phyloP scores from a whole-genome alignment of 352 stramenopile species.

The Globisporangium apiculatum region DNA sequence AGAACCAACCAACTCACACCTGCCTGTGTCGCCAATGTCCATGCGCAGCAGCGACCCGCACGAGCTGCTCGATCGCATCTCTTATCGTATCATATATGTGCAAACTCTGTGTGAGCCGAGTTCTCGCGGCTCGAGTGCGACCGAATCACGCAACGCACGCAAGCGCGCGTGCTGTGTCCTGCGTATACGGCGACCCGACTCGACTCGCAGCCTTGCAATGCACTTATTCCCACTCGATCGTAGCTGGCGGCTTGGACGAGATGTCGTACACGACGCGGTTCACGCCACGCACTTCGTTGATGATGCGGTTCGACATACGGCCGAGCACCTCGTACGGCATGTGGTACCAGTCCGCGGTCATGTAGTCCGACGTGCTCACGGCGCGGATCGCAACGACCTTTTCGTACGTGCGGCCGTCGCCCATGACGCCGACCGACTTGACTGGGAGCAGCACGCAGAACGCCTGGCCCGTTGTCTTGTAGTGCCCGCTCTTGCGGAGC shows the following conservation, averaged over 20 bases:
- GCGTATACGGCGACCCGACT: too few relatives aligned
- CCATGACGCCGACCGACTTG: slow-evolving; percentile 98
- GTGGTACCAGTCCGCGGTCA: slow-evolving; percentile 99
- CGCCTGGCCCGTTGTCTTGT: slow-evolving; percentile 98
- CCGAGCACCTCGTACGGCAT: slow-evolving; percentile 97
- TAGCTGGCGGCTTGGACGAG: slow-evolving; percentile 98
- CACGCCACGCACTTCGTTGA: slow-evolving; percentile 98
- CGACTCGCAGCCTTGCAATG: neutral
- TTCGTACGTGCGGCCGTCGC: slow-evolving; percentile 97
- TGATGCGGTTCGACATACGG: slow-evolving; percentile 97
- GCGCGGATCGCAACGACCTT: slow-evolving; percentile 94
- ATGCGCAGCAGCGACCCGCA: too few relatives aligned
- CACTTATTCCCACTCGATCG: slow-evolving; percentile 98
- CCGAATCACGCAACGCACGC: too few relatives aligned
- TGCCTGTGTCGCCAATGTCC: too few relatives aligned
- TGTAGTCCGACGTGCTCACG: slow-evolving; percentile 99
- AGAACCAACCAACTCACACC: too few relatives aligned
- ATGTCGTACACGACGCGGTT: slow-evolving; percentile 99
- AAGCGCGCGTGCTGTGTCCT: too few relatives aligned
- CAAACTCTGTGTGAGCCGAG: too few relatives aligned
- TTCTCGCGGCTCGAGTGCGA: too few relatives aligned
- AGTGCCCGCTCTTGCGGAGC: slow-evolving; percentile 93
- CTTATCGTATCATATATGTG: too few relatives aligned
- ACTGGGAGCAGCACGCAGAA: slow-evolving; percentile 97
- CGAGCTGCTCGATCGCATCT: too few relatives aligned